Conservation (phyloP, 306 rosid genomes). For the Clitoria ternatea region DNA sequence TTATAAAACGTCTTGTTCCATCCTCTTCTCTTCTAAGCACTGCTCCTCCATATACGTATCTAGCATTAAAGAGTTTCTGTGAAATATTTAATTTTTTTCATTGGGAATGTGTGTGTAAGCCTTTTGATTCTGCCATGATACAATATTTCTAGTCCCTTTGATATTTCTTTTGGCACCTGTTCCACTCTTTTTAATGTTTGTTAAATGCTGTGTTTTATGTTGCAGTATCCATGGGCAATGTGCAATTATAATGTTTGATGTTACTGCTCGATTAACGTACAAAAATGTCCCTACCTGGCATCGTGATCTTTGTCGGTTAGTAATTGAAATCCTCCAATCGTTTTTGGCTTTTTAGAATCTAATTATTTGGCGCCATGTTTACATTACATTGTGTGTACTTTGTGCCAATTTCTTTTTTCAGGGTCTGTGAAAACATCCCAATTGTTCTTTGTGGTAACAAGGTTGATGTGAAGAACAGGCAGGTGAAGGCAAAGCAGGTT, state of each 20-base stretch:
- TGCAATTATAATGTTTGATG: conserved; percentile 72
- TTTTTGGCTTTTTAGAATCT: background rate
- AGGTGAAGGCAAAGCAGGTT: conserved; percentile 78
- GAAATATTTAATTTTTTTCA: background rate
- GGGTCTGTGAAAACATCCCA: conserved; percentile 73
- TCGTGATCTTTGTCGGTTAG: conserved; percentile 61
- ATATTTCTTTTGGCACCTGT: background rate
- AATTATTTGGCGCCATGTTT: background rate
- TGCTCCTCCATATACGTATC: too few species aligned
- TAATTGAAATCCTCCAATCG: background rate
- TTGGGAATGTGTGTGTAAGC: background rate
- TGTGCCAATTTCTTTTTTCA: conserved; percentile 8
- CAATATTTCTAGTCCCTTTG: background rate
- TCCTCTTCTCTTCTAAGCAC: too few species aligned
- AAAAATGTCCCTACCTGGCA: conserved; percentile 78
- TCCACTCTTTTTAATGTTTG: background rate
- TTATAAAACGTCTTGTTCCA: too few species aligned
- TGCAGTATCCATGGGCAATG: conserved; percentile 74
- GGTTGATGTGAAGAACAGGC: conserved; percentile 85
- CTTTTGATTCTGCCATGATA: background rate
- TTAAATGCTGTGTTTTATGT: background rate
- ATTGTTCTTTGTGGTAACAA: conserved; percentile 74
- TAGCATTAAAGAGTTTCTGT: background rate
- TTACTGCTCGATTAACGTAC: conserved; percentile 62
- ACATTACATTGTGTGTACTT: background rate